Evolutionary conservation across 805 yeast species (phyloP).

Genomic region (Candida nemodendra): DNA sequence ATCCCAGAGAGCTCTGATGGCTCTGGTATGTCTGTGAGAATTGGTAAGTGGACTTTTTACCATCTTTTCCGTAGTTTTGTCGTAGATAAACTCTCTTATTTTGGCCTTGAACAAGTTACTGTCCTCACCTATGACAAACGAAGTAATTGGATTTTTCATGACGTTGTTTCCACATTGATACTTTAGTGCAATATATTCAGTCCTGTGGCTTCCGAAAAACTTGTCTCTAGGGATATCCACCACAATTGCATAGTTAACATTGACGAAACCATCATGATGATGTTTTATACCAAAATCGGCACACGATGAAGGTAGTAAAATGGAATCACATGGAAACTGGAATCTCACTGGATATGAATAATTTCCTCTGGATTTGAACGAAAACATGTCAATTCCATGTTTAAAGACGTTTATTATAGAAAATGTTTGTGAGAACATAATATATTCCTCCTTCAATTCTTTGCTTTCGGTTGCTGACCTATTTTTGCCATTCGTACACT

Average conservation of each 20-base stretch:
- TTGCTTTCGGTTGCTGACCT: no score
- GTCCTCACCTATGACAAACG: neutral
- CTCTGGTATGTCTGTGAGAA: conserved; percentile 9
- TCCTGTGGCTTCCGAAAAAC: conserved; percentile 1
- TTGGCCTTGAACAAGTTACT: conserved; percentile 1
- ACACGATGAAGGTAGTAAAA: conserved; percentile 8
- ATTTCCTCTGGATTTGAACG: neutral
- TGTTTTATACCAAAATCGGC: neutral
- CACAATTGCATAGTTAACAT: conserved; percentile 1
- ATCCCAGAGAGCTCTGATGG: conserved; percentile 6
- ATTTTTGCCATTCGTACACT: neutral
- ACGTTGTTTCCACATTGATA: conserved; percentile 8
- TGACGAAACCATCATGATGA: neutral
- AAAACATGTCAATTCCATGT: neutral
- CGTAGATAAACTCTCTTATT: conserved; percentile 4
- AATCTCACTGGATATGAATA: conserved; percentile 4
- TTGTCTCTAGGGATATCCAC: conserved; percentile 1
- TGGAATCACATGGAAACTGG: conserved; percentile 7
- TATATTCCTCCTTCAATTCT: neutral
- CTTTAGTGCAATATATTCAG: neutral
- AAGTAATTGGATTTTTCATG: neutral
- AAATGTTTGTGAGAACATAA: neutral
- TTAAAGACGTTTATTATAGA: conserved; percentile 1
- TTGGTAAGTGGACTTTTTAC: conserved; percentile 4
- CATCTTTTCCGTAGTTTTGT: conserved; percentile 1